Percentiles rank a stretch among this genome's conserved stretches.
Evolutionary conservation across 2,329 filamentous ascomycete species (phyloP).

Genomic region (Phaeosphaeriaceae sp.): DNA sequence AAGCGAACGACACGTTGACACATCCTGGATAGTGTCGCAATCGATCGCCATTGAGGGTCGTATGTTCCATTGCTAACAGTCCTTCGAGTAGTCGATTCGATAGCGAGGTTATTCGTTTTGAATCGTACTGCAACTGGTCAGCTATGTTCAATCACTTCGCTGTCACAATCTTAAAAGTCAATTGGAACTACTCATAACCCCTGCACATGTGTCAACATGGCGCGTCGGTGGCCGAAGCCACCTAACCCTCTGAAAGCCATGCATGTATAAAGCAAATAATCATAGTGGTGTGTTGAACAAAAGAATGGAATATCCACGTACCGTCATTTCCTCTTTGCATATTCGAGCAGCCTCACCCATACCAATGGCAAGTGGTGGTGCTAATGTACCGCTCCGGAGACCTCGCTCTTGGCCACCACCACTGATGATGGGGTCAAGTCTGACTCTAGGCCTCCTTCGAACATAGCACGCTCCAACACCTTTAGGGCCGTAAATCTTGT

Average conservation of each 20-base stretch:
- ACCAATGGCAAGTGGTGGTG: conserved; percentile 85
- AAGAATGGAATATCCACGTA: conserved; percentile 60
- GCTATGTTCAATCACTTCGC: conserved; percentile 4
- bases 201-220: conserved; percentile 66
- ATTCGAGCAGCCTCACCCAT: conserved; percentile 96
- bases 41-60: conserved; percentile 84
- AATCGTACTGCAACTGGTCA: conserved; percentile 74
- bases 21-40: conserved; percentile 90
- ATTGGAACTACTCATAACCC: conserved; percentile 62
- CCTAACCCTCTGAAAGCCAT: conserved; percentile 79
- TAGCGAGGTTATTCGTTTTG: conserved; percentile 79
- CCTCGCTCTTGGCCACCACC: conserved; percentile 97
- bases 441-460: conserved; percentile 87
- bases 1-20: conserved; percentile 97
- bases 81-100: conserved; percentile 85
- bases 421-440: conserved; percentile 93
- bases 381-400: conserved; percentile 89
- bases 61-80: conserved; percentile 89
- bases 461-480: conserved; percentile 97
- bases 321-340: conserved; percentile 85
- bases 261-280: conserved; percentile 86
- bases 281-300: conserved; percentile 55
- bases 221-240: conserved; percentile 40
- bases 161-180: not conserved
- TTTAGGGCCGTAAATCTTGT: conserved; percentile 99